Evolutionary conservation across 768 basidiomycete genomes (phyloP).

Genomic region (Suillus brevipes): DNA sequence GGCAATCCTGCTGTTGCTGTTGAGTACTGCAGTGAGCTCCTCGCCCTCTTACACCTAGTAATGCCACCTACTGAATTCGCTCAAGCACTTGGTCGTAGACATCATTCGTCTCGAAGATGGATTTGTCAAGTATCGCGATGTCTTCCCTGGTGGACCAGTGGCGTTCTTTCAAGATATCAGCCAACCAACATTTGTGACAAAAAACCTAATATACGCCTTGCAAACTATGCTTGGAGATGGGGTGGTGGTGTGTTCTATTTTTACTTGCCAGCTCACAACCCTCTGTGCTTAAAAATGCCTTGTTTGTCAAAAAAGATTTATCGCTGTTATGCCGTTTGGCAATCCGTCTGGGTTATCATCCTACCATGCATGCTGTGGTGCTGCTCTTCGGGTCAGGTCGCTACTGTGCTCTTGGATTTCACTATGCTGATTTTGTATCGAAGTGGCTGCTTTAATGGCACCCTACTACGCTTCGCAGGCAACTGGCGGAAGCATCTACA

Average conservation of each 20-base stretch:
- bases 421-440: neutral
- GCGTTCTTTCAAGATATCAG: constrained; percentile 24
- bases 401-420: neutral
- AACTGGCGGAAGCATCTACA: constrained; percentile 1
- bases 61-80: neutral
- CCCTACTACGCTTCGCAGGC: constrained; percentile 11
- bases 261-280: neutral
- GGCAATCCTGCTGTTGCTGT: constrained; percentile 19
- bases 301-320: constrained; percentile 16
- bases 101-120: constrained; percentile 23
- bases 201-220: constrained; percentile 20
- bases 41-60: neutral
- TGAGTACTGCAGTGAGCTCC: constrained; percentile 23
- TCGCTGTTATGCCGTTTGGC: constrained; percentile 19
- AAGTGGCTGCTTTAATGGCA: constrained; percentile 6
- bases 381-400: constrained; percentile 8
- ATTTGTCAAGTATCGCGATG: constrained; percentile 21
- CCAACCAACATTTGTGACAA: constrained; percentile 26
- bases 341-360: constrained; percentile 13
- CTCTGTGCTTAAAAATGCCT: neutral
- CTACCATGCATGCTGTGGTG: constrained; percentile 11
- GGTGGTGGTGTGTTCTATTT: constrained; percentile 9
- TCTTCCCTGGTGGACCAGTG: constrained; percentile 23
- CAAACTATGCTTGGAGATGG: constrained; percentile 15
- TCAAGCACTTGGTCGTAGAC: constrained; percentile 18